A percentile compares a stretch with the other conserved stretches of the same genome.
These are phyloP conservation scores for Spathaspora boniae DNA, from an alignment of 805 yeast species.

Conservation along the genomic window DNA sequence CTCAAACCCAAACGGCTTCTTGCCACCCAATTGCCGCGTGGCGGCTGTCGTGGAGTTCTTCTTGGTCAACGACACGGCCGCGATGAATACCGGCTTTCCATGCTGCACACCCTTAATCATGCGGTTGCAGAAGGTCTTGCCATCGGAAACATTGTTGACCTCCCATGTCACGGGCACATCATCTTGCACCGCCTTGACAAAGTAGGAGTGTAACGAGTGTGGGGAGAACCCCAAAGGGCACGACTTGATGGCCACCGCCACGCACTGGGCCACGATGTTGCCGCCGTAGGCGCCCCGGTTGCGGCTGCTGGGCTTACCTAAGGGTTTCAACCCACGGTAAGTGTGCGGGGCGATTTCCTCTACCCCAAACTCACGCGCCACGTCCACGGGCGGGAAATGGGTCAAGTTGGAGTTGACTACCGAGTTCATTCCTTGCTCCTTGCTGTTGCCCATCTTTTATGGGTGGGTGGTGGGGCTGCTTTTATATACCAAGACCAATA, in stretches of 20 bases:
- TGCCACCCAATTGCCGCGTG: too few species aligned
- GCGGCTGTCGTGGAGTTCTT: conserved; percentile 23
- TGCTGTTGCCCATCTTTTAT: too few species aligned
- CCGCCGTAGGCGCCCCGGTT: conserved; percentile 34
- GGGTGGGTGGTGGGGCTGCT: too few species aligned
- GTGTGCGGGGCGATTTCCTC: conserved; percentile 11
- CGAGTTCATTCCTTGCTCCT: too few species aligned
- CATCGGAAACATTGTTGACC: conserved; percentile 33
- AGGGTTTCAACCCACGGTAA: conserved; percentile 17
- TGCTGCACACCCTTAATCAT: conserved; percentile 28
- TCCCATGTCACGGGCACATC: conserved; percentile 24
- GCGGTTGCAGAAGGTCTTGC: conserved; percentile 34
- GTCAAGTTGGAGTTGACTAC: too few species aligned
- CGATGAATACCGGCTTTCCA: conserved; percentile 26
- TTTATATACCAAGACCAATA: too few species aligned
- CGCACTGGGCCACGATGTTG: conserved; percentile 31
- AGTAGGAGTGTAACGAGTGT: conserved; percentile 39
- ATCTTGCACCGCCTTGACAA: conserved; percentile 37
- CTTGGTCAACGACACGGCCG: conserved; percentile 34
- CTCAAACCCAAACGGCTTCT: conserved; percentile 32
- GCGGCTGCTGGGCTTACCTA: conserved; percentile 19
- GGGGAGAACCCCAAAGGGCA: conserved; percentile 33
- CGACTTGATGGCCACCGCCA: conserved; percentile 27
- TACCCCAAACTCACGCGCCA: conserved; percentile 13
- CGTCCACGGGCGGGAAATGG: not conserved